A percentile compares a stretch with the other conserved stretches of the same genome.
Evolutionary conservation across 345 rosid species (phyloP).

Genomic region (Aquilaria sinensis): DNA sequence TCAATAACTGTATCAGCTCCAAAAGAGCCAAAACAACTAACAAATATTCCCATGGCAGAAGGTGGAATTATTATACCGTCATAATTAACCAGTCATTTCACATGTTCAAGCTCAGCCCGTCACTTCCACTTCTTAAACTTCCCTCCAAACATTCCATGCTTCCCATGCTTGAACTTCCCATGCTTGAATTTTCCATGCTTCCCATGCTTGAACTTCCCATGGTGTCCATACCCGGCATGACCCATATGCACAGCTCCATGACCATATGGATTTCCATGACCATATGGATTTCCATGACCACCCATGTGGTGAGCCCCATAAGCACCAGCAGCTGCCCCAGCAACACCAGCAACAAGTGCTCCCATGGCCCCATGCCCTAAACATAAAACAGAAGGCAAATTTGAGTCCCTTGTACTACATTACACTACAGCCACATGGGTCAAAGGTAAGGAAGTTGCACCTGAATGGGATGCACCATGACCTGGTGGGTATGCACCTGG

Average conservation of each 20-base stretch:
- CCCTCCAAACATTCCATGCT: constrained; percentile 67
- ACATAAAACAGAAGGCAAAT: background rate
- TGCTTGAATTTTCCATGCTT: constrained; percentile 53
- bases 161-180: constrained; percentile 58
- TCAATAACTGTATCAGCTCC: too few species aligned
- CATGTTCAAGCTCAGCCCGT: constrained; percentile 5
- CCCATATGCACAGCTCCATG: constrained; percentile 36
- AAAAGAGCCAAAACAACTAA: too few species aligned
- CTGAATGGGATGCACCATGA: constrained; percentile 63
- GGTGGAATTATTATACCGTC: too few species aligned
- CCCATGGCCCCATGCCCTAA: constrained; percentile 57
- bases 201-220: constrained; percentile 38
- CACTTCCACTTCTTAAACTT: constrained; percentile 95
- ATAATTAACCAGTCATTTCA: too few species aligned
- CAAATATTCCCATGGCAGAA: too few species aligned
- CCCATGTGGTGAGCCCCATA: constrained; percentile 46
- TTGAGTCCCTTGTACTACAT: too few species aligned
- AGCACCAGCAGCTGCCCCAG: constrained; percentile 89
- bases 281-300: constrained; percentile 42
- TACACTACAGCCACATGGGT: too few species aligned
- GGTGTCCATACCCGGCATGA: constrained; percentile 21
- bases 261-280: constrained; percentile 43
- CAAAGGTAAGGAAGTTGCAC: constrained; percentile 21
- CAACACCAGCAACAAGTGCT: constrained; percentile 51
- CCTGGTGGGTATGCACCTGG: constrained; percentile 55